Evolutionary conservation across 306 rosid species (phyloP).

Genomic region (Carpinus fangiana): DNA sequence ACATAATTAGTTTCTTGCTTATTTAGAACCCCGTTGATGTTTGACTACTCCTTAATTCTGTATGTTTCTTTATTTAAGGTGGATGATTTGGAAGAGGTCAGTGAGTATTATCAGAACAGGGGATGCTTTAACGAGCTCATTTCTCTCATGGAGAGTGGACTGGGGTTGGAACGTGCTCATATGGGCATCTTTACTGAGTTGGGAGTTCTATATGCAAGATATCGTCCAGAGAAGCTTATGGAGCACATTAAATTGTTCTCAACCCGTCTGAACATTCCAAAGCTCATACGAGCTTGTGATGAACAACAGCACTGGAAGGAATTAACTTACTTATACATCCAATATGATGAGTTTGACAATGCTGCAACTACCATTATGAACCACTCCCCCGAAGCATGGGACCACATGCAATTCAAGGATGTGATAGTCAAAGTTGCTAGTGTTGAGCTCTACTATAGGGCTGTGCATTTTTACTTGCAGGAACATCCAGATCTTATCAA

Average conservation of each 20-base stretch:
- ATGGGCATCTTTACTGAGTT: slow-evolving; percentile 99
- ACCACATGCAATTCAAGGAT: slow-evolving; percentile 98
- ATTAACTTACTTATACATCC: slow-evolving; percentile 92
- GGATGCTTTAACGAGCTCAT: slow-evolving; percentile 97
- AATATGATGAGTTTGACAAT: slow-evolving; percentile 97
- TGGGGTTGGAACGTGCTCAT: slow-evolving; percentile 97
- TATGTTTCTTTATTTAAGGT: slow-evolving; percentile 45
- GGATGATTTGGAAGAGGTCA: slow-evolving; percentile 99
- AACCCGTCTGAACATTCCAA: slow-evolving; percentile 93
- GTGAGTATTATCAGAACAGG: slow-evolving; percentile 96
- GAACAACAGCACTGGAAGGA: slow-evolving; percentile 99
- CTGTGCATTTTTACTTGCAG: slow-evolving; percentile 98
- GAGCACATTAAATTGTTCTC: slow-evolving; percentile 97
- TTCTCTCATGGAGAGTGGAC: slow-evolving; percentile 99
- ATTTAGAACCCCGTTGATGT: neutral
- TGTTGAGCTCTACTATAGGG: slow-evolving; percentile 92
- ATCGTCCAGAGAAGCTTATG: slow-evolving; percentile 98
- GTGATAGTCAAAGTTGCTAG: slow-evolving; percentile 91
- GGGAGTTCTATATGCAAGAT: slow-evolving; percentile 98
- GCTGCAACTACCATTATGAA: slow-evolving; percentile 99
- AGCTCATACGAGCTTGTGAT: slow-evolving; percentile 97
- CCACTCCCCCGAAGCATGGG: slow-evolving; percentile 99
- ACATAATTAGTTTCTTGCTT: slow-evolving; percentile 21
- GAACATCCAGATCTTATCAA: slow-evolving; percentile 98
- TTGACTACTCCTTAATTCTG: slow-evolving; percentile 11